Percentiles rank a stretch among this genome's conserved stretches.
Evolutionary conservation across 192 early-diverging fungal genomes (phyloP).

Genomic region (Phlyctochytrium planicorne): DNA sequence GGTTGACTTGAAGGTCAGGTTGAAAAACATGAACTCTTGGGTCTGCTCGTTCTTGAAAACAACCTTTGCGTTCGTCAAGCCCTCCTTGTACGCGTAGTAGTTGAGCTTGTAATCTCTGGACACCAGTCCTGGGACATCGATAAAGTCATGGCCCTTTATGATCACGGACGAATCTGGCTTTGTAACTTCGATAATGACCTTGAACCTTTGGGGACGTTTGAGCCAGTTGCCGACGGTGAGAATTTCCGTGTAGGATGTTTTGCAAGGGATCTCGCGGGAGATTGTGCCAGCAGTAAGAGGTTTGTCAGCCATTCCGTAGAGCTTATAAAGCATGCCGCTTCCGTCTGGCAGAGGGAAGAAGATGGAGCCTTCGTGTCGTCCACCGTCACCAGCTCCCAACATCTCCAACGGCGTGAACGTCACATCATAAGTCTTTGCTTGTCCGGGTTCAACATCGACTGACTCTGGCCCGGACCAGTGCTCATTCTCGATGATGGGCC

Average conservation of each 20-base stretch:
- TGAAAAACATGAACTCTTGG: conserved; percentile 57
- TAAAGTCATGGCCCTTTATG: conserved; percentile 59
- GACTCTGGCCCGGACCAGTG: conserved; percentile 52
- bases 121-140: conserved; percentile 49
- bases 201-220: conserved; percentile 51
- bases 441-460: conserved; percentile 56
- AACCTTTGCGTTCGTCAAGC: conserved; percentile 47
- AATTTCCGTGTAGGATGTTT: conserved; percentile 53
- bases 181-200: conserved; percentile 47
- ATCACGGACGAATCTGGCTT: conserved; percentile 58
- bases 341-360: conserved; percentile 67
- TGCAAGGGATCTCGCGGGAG: conserved; percentile 56
- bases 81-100: conserved; percentile 63
- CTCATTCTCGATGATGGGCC: conserved; percentile 61
- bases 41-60: conserved; percentile 61
- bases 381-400: conserved; percentile 49
- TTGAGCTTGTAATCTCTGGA: conserved; percentile 59
- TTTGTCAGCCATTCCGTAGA: conserved; percentile 57
- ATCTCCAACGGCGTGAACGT: conserved; percentile 52
- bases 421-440: conserved; percentile 55
- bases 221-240: conserved; percentile 57
- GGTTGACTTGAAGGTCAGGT: conserved; percentile 51
- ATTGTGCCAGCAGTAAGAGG: conserved; percentile 48
- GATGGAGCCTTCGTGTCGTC: conserved; percentile 58
- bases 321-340: conserved; percentile 57